Conservation (phyloP, 306 rosid genomes). For the Delonix regia region DNA sequence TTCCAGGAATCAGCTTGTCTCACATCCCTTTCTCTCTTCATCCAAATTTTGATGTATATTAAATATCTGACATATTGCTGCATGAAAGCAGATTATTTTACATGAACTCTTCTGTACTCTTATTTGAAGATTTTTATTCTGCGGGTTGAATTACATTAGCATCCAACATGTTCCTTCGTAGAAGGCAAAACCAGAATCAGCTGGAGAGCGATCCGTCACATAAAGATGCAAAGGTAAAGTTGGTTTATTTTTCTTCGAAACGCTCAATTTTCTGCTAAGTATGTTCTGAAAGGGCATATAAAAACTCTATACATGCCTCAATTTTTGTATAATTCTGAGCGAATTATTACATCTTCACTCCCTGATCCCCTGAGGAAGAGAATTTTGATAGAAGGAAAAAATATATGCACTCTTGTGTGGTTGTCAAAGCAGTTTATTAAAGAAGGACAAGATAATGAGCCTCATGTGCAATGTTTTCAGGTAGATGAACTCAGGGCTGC, state of each 20-base stretch:
- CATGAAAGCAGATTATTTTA: background rate
- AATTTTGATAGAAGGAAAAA: background rate
- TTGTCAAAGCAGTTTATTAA: no score
- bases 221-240: slow-evolving; percentile 66
- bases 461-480: slow-evolving; percentile 42
- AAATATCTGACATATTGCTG: background rate
- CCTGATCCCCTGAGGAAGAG: background rate
- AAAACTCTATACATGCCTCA: background rate
- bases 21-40: background rate
- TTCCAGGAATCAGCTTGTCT: background rate
- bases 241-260: background rate
- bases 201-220: slow-evolving; percentile 51
- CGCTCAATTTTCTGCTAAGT: no score
- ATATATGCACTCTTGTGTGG: no score
- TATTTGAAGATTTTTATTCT: slow-evolving; percentile 24
- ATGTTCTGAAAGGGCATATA: no score
- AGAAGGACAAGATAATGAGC: background rate
- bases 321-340: background rate
- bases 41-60: background rate
- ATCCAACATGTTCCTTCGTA: slow-evolving; percentile 62
- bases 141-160: slow-evolving; percentile 43
- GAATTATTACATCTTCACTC: background rate
- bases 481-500: slow-evolving; percentile 67
- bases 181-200: slow-evolving; percentile 58
- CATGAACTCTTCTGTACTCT: slow-evolving; percentile 1